These are phyloP conservation scores for Fusarium veterinarium DNA, from an alignment of 2,329 filamentous ascomycete species.

Conservation along the genomic window DNA sequence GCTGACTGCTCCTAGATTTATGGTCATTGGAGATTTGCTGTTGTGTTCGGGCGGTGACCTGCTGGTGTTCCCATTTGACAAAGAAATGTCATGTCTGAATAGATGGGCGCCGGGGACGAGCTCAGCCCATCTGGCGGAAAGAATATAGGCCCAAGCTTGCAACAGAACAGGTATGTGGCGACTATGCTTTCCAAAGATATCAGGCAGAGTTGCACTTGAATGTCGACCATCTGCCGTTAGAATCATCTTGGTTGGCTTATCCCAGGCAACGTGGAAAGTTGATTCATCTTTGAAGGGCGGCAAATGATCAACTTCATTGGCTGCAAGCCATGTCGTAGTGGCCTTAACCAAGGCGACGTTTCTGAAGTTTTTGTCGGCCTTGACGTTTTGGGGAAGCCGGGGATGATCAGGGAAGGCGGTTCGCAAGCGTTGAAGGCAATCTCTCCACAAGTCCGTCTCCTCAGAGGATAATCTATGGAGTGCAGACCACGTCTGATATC, in stretches of 20 bases:
- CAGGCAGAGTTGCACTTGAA: neutral
- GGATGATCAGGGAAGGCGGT: conserved; percentile 11
- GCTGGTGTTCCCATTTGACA: neutral
- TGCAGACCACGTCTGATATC: conserved; percentile 12
- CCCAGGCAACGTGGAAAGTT: conserved; percentile 3
- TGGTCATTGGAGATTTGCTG: neutral
- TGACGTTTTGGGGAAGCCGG: conserved; percentile 3
- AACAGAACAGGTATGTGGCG: conserved; percentile 19
- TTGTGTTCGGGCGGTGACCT: no score
- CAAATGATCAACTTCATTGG: neutral
- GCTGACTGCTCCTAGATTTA: conserved; percentile 42
- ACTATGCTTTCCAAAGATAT: neutral
- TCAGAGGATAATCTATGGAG: neutral
- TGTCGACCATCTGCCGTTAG: conserved; percentile 1
- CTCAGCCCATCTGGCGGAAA: conserved; percentile 13
- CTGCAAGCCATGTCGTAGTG: conserved; percentile 9
- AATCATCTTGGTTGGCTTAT: neutral
- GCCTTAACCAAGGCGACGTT: conserved; percentile 7
- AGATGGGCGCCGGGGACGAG: neutral
- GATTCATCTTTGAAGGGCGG: conserved; percentile 14
- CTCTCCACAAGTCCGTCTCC: neutral
- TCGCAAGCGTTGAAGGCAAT: neutral
- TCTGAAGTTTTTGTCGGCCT: neutral
- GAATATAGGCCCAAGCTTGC: conserved; percentile 7
- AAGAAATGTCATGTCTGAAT: neutral